phyloP scores from a whole-genome alignment of 305 asterid species.

The Fraxinus latifolia region DNA sequence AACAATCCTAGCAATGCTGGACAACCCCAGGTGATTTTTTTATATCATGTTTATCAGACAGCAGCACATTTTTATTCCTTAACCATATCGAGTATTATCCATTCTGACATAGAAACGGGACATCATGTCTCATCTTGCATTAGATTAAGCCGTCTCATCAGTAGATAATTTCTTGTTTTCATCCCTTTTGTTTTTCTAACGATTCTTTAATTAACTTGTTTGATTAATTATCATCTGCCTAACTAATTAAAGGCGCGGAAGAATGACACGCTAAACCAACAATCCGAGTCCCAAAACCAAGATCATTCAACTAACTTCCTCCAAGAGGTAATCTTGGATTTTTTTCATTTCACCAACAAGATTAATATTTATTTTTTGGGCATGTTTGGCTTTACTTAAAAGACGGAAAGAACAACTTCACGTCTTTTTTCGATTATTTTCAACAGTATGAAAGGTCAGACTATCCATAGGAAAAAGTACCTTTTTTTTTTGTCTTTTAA shows the following conservation, averaged over 20 bases:
- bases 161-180: background rate
- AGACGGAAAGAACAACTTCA: background rate
- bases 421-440: background rate
- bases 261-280: background rate
- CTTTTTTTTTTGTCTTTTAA: background rate
- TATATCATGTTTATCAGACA: background rate
- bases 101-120: background rate
- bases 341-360: background rate
- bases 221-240: background rate
- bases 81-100: background rate
- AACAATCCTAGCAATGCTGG: background rate
- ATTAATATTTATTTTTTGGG: background rate
- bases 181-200: background rate
- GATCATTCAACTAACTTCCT: constrained; percentile 15
- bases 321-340: background rate
- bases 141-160: background rate
- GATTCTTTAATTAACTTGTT: background rate
- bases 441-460: background rate
- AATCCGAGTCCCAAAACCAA: background rate
- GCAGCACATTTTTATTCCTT: background rate
- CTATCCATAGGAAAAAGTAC: background rate
- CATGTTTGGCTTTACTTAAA: background rate
- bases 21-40: background rate
- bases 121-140: background rate
- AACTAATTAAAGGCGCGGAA: background rate